phyloP scores from a whole-genome alignment of 345 rosid genomes.

The Eucalyptus marginata region DNA sequence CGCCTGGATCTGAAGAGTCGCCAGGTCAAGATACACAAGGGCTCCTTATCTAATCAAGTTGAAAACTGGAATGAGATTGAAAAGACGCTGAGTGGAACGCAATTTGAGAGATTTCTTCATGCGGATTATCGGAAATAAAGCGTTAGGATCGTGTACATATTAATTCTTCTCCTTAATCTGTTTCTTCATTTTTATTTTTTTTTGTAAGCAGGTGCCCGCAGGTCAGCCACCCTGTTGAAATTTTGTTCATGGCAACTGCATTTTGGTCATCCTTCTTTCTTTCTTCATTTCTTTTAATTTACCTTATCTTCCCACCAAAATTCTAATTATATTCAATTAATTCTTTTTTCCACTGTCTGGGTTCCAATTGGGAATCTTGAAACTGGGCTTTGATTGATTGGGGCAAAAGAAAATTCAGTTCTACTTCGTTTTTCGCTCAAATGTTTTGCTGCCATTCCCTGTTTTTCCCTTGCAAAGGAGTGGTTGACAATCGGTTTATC shows the following conservation, averaged over 20 bases:
- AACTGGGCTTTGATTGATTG: neutral
- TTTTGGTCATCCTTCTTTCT: neutral
- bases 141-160: neutral
- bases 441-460: neutral
- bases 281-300: neutral
- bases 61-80: constrained; percentile 76
- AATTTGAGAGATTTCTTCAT: constrained; percentile 38
- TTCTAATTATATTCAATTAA: constrained; percentile 25
- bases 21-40: constrained; percentile 94
- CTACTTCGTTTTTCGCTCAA: neutral
- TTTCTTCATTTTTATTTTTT: neutral
- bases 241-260: constrained; percentile 18
- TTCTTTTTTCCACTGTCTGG: constrained; percentile 15
- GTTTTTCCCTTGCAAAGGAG: neutral
- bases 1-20: constrained; percentile 55
- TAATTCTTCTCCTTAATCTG: neutral
- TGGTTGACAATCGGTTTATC: neutral
- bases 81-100: constrained; percentile 52
- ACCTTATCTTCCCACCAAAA: neutral
- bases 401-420: neutral
- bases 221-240: constrained; percentile 15
- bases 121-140: constrained; percentile 44
- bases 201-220: constrained; percentile 6
- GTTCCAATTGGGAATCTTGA: neutral
- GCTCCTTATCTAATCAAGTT: constrained; percentile 49